Conservation (phyloP, 1,284 basidiomycete genomes). For the Marasmius tenuissimus region DNA sequence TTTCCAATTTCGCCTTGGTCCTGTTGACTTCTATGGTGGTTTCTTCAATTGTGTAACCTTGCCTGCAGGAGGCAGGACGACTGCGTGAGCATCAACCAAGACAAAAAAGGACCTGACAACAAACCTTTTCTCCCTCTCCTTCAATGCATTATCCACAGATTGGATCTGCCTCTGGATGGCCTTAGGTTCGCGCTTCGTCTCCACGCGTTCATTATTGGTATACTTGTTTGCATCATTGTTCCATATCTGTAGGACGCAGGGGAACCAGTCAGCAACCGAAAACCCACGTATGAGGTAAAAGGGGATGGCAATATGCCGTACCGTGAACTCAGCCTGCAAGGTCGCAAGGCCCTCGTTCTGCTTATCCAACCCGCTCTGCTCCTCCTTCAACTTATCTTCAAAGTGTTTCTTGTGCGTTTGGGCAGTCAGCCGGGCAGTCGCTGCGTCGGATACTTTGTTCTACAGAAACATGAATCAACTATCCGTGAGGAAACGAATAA, state of each 20-base stretch:
- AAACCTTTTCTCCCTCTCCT: constrained; percentile 68
- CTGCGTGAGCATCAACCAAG: constrained; percentile 2
- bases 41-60: constrained; percentile 78
- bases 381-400: constrained; percentile 45
- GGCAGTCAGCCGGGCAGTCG: constrained; percentile 44
- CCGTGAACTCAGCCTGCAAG: constrained; percentile 61
- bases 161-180: constrained; percentile 63
- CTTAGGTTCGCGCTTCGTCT: constrained; percentile 54
- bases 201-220: constrained; percentile 49
- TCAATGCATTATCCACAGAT: constrained; percentile 65
- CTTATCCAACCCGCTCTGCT: constrained; percentile 38
- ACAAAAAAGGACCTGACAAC: constrained; percentile 17
- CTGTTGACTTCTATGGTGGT: constrained; percentile 70
- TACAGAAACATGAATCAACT: constrained; percentile 19
- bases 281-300: no score
- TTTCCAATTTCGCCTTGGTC: constrained; percentile 54
- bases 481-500: not conserved
- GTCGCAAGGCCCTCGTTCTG: constrained; percentile 46
- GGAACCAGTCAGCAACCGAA: not conserved
- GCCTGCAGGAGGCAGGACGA: constrained; percentile 39
- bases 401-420: constrained; percentile 48
- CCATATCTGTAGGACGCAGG: constrained; percentile 51
- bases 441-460: constrained; percentile 45
- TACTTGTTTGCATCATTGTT: constrained; percentile 61
- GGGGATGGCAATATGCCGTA: constrained; percentile 26